Conservation (phyloP, 805 yeast genomes). For the Candida coleopterorum region DNA sequence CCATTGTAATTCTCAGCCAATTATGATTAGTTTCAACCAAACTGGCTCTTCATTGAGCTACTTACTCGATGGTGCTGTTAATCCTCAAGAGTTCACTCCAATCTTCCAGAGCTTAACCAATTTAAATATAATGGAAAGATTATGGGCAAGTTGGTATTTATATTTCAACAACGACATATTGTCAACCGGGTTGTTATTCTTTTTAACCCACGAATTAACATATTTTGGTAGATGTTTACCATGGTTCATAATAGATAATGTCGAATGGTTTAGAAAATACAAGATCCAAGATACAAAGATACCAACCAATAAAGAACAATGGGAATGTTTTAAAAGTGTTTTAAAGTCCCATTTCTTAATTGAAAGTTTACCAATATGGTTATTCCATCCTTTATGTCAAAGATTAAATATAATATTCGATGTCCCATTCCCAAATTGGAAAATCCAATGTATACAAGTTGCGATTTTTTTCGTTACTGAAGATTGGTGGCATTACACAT, state of each 20-base stretch:
- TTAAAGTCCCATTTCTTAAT: slow-evolving; percentile 83
- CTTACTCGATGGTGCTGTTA: background rate
- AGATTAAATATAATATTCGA: slow-evolving; percentile 68
- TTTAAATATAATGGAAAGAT: slow-evolving; percentile 45
- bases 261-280: slow-evolving; percentile 80
- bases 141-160: slow-evolving; percentile 88
- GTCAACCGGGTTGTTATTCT: slow-evolving; percentile 87
- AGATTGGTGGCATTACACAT: slow-evolving; percentile 97
- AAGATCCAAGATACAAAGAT: slow-evolving; percentile 85
- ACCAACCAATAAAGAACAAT: slow-evolving; percentile 79
- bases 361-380: slow-evolving; percentile 96
- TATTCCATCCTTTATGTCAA: slow-evolving; percentile 89
- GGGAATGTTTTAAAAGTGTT: slow-evolving; percentile 87
- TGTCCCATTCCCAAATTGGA: slow-evolving; percentile 79
- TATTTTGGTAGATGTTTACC: slow-evolving; percentile 92
- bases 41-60: slow-evolving; percentile 1
- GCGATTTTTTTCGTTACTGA: slow-evolving; percentile 77
- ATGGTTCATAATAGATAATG: slow-evolving; percentile 82
- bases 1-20: background rate
- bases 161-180: slow-evolving; percentile 82
- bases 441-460: slow-evolving; percentile 60
- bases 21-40: background rate
- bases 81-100: slow-evolving; percentile 2
- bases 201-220: slow-evolving; percentile 77
- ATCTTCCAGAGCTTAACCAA: background rate